phyloP scores from a whole-genome alignment of 2,329 filamentous ascomycete species.

The Colletotrichum liaoningense region DNA sequence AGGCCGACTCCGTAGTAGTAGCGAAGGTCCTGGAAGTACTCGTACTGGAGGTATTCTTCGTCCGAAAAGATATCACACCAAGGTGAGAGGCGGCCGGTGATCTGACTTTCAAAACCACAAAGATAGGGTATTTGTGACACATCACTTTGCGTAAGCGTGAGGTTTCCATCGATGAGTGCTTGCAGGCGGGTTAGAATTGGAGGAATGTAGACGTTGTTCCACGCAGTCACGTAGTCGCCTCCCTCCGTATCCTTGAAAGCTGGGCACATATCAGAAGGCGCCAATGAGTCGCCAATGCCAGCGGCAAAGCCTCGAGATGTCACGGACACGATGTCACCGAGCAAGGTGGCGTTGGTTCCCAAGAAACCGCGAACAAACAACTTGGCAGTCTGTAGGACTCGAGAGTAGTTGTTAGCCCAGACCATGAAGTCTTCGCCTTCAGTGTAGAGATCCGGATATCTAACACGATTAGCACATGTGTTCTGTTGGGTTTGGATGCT shows the following conservation, averaged over 20 bases:
- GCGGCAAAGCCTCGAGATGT: constrained; percentile 63
- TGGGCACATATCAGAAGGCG: constrained; percentile 72
- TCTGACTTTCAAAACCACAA: constrained; percentile 79
- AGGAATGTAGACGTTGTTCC: constrained; percentile 64
- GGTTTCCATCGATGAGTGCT: constrained; percentile 61
- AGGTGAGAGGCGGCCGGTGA: constrained; percentile 69
- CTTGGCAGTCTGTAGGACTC: constrained; percentile 71
- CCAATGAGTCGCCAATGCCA: constrained; percentile 71
- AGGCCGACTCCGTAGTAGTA: constrained; percentile 76
- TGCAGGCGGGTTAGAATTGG: constrained; percentile 66
- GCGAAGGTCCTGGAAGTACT: constrained; percentile 75
- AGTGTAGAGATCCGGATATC: constrained; percentile 61
- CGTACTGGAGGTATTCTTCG: constrained; percentile 71
- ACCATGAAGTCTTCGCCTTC: constrained; percentile 65
- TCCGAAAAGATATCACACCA: constrained; percentile 73
- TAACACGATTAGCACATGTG: constrained; percentile 26
- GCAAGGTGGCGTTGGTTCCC: constrained; percentile 62
- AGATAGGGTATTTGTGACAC: constrained; percentile 72
- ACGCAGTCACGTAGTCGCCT: constrained; percentile 56
- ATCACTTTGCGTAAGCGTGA: constrained; percentile 65
- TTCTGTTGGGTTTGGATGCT: not conserved
- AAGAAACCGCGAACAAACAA: constrained; percentile 72
- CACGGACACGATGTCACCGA: constrained; percentile 68
- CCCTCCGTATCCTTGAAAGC: constrained; percentile 66
- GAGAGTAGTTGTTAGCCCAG: constrained; percentile 75